phyloP scores from a whole-genome alignment of 495 filamentous ascomycete genomes.

The Penicillium bovifimosum region DNA sequence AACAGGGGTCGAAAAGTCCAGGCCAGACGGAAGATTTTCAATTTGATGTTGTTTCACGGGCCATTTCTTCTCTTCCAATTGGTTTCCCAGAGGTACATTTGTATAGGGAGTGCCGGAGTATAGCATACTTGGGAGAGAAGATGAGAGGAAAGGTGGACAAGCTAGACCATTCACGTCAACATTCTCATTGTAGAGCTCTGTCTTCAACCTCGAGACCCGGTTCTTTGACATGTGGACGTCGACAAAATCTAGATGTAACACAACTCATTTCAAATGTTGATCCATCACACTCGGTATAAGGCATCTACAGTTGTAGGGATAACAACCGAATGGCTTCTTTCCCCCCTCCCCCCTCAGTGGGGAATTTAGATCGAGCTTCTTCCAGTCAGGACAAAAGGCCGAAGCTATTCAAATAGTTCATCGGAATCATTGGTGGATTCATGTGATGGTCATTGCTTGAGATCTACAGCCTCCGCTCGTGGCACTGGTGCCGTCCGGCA shows the following conservation, averaged over 20 bases:
- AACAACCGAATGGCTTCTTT: neutral
- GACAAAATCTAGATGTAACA: constrained; percentile 4
- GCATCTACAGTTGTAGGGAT: neutral
- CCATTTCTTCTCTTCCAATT: neutral
- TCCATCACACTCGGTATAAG: neutral
- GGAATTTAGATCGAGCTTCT: neutral
- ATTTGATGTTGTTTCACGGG: neutral
- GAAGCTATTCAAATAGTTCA: constrained; percentile 12
- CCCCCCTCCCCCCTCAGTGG: neutral
- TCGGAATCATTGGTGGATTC: constrained; percentile 8
- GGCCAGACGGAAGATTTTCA: neutral
- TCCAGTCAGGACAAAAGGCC: constrained; percentile 1
- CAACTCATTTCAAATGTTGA: constrained; percentile 4
- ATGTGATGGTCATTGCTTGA: constrained; percentile 3
- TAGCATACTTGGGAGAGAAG: neutral
- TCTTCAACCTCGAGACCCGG: neutral
- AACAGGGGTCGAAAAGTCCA: neutral
- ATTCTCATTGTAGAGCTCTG: neutral
- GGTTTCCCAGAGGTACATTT: neutral
- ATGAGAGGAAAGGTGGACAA: neutral
- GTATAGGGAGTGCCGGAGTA: neutral
- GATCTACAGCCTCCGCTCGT: constrained; percentile 14
- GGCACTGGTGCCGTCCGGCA: constrained; percentile 1
- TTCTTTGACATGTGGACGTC: neutral
- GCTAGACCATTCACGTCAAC: neutral